Base-by-base conservation (phyloP, 768 basidiomycete genomes). In the Phaffia australis region DNA sequence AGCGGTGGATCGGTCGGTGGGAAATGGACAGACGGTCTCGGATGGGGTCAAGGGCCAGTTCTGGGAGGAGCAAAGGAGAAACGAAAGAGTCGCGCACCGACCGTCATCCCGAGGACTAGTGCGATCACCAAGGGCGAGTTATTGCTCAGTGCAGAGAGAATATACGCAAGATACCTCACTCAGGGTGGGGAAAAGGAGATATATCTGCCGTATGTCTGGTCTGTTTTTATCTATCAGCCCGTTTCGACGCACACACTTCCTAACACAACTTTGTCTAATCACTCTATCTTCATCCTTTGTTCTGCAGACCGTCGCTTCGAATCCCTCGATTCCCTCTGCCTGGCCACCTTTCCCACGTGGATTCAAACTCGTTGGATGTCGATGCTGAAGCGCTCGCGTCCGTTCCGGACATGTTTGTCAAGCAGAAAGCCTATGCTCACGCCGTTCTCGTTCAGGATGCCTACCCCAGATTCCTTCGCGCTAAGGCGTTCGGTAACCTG, bases 401-500 rank as follows among this genome's bases (percentile, higher is more conserved):
- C 70, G 79, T 81, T 19, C 95, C 95, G 18, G 95, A 99, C 75
- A 87, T 98, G 80, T 98, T 95, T 80, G 90, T 98, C 75, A 80
- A 85, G 0, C 94, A 98, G 79, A 97, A 98, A 79, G 91, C 95
- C 74, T 95, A 94, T 74, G 89, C 90, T 74, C 94, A 92, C 82
- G 83, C 88, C 56, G 89, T 89, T 0, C 91, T 97, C 86, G 92
- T 95, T 73, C 89, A 93, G 77, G 79, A 79, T 67, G 75, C 75
- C 56, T 79, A 77, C 72, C 77, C 78, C 47, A 83, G 94, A 6
- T 98, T 99, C 81, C 80, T 99, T 57, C 83, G 95, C 67, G 86
- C 89, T 1, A 99, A 98, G 78, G 93, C 93, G n/a, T 98, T 97
- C 74, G 90, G 91, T 32, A 99, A 98, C 76, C 79, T 99, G 62